Evolutionary conservation across 192 early-diverging fungal genomes (phyloP).

Genomic region (Globomyces pollinis-pini): DNA sequence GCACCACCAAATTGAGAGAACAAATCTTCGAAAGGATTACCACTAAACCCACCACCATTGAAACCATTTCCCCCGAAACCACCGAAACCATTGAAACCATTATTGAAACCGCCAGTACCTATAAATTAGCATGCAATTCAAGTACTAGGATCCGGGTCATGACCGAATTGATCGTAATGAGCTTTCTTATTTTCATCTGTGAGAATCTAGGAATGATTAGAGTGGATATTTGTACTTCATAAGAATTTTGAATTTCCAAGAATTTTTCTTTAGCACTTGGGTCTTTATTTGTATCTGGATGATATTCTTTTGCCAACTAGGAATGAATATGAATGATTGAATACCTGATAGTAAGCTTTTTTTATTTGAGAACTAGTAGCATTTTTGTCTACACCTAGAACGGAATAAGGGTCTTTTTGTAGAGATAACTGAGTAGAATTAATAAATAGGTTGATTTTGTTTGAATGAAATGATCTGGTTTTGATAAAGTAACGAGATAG

Average conservation of each 20-base stretch:
- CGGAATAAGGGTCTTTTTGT: conserved; percentile 78
- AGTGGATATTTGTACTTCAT: too few species aligned
- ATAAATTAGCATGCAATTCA: conserved; percentile 3
- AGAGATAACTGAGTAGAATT: too few species aligned
- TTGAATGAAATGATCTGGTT: neutral
- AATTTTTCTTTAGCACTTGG: conserved; percentile 90
- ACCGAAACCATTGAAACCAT: conserved; percentile 4
- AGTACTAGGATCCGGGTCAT: conserved; percentile 16
- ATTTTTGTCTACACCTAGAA: conserved; percentile 73
- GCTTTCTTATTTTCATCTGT: conserved; percentile 87
- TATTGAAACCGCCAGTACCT: neutral
- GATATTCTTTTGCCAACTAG: conserved; percentile 91
- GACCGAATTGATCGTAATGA: conserved; percentile 89
- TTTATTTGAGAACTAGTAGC: conserved; percentile 86
- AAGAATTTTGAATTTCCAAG: conserved; percentile 94
- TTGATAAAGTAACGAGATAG: too few species aligned
- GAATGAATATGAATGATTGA: conserved; percentile 13
- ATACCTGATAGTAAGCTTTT: conserved; percentile 92
- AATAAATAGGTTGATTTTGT: neutral
- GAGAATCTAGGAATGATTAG: conserved; percentile 49
- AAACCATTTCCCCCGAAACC: conserved; percentile 36
- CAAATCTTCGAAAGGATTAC: conserved; percentile 23
- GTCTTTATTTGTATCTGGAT: conserved; percentile 97
- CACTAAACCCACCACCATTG: conserved; percentile 38
- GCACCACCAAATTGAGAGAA: conserved; percentile 8